Evolutionary conservation across 352 stramenopile species (phyloP).

Genomic region (Pythium phragmiticola): DNA sequence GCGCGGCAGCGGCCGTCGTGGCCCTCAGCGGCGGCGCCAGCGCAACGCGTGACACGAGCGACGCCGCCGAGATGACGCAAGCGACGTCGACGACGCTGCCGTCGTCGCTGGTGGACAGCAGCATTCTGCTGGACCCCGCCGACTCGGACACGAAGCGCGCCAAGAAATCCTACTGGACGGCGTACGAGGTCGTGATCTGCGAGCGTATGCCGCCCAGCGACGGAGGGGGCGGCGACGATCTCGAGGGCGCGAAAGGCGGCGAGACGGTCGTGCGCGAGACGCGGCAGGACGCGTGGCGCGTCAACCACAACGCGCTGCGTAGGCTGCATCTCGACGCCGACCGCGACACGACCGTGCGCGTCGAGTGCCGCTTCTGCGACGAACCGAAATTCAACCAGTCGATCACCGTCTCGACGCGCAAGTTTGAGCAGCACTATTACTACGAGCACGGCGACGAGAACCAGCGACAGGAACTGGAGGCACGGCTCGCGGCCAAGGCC

Average conservation of each 20-base stretch:
- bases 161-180: conserved; percentile 35
- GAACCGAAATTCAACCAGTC: conserved; percentile 30
- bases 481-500: conserved; percentile 2
- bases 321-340: conserved; percentile 22
- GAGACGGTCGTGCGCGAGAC: conserved; percentile 19
- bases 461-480: conserved; percentile 17
- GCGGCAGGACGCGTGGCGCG: conserved; percentile 28
- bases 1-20: conserved; percentile 24
- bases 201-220: conserved; percentile 14
- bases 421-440: conserved; percentile 30
- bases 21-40: conserved; percentile 19
- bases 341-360: conserved; percentile 23
- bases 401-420: conserved; percentile 31
- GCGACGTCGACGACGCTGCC: background rate
- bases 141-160: conserved; percentile 31
- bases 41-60: background rate
- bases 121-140: conserved; percentile 18
- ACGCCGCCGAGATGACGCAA: background rate
- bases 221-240: background rate
- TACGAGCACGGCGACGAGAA: conserved; percentile 24
- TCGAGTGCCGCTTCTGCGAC: conserved; percentile 27
- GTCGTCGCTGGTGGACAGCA: conserved; percentile 20
- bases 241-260: background rate
- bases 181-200: conserved; percentile 29
- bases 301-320: conserved; percentile 30